Base-by-base conservation (phyloP, 805 yeast genomes). In the Candida ovalis region DNA sequence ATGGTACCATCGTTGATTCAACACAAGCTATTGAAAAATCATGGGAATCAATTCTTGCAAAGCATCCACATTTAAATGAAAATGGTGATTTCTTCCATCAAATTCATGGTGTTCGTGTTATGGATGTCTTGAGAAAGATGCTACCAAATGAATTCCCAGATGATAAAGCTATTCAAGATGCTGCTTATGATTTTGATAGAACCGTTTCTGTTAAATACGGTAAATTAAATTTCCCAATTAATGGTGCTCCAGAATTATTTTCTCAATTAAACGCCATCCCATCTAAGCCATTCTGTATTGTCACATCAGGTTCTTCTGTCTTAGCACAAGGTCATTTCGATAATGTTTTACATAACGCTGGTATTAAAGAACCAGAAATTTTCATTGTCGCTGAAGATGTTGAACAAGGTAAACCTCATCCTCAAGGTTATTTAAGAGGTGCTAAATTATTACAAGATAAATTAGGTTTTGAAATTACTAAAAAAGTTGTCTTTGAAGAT, bases 301-400 rank as follows among this genome's bases (percentile, higher is more conserved):
- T 89, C 54, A 88, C 96, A 25, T 81, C 89, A 44, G 96, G 96
- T 57, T 84, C 91, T 49, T 74, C 76, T 54, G 83, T 80, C 33
- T 76, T 88, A 74, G 96, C 95, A 47, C 73, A 81, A 59, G 80
- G 83, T 58, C 88, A 96, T 94, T 81, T 88, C 65, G 73, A 76
- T 57, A 71, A 73, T 55, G 77, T 86, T 66, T 74, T 86, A 62
- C 76, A 77, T 43, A 70, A 75, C 45, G 74, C 75, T 47, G 64
- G 64, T 19, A 50, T 56, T 37, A 55, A 53, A 47, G 73, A 75
- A 65, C 96, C 96, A 43, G 80, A 83, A 56, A 77, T 81, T 42
- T 88, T 88, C 72, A 83, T 88, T 62, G 84, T 94, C 42, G 94
- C 95, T 43, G 89, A 83, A 69, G 82, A 80, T 65, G 94, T 88